phyloP scores from a whole-genome alignment of 805 yeast genomes.

The Cyberlindnera meyerae region DNA sequence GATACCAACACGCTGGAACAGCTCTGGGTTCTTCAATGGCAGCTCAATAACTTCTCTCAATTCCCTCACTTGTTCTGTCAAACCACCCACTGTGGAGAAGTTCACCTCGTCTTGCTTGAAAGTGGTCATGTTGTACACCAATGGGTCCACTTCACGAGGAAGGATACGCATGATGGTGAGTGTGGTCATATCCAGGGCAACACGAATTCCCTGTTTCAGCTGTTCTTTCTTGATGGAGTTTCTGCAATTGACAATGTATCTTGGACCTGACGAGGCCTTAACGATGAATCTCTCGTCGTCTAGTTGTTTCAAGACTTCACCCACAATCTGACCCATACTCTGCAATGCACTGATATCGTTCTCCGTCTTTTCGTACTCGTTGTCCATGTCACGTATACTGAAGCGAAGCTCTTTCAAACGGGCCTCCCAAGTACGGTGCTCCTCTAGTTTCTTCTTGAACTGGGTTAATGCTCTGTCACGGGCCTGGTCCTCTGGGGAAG shows the following conservation, averaged over 20 bases:
- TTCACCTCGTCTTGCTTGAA: slow-evolving; percentile 97
- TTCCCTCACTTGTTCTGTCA: slow-evolving; percentile 92
- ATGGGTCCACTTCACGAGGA: slow-evolving; percentile 97
- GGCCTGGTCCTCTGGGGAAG: slow-evolving; percentile 53
- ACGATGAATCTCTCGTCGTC: slow-evolving; percentile 94
- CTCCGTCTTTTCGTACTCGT: slow-evolving; percentile 86
- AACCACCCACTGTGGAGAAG: slow-evolving; percentile 93
- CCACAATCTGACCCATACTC: slow-evolving; percentile 94
- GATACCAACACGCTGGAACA: slow-evolving; percentile 92
- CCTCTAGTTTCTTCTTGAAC: slow-evolving; percentile 80
- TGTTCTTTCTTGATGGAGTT: slow-evolving; percentile 81
- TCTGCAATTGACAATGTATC: slow-evolving; percentile 96
- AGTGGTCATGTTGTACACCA: slow-evolving; percentile 96
- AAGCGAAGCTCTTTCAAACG: slow-evolving; percentile 79
- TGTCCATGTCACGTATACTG: slow-evolving; percentile 77
- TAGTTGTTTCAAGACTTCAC: slow-evolving; percentile 92
- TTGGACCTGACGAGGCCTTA: slow-evolving; percentile 94
- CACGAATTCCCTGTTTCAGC: slow-evolving; percentile 90
- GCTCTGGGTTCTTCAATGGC: slow-evolving; percentile 95
- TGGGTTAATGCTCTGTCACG: slow-evolving; percentile 72
- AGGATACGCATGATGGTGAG: slow-evolving; percentile 94
- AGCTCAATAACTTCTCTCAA: slow-evolving; percentile 95
- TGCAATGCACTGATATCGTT: slow-evolving; percentile 96
- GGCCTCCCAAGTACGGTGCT: slow-evolving; percentile 93
- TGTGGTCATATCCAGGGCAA: slow-evolving; percentile 95